These are phyloP conservation scores for Musa beccarii DNA, from an alignment of 176 grass and related monocot genomes.

Conservation along the genomic window DNA sequence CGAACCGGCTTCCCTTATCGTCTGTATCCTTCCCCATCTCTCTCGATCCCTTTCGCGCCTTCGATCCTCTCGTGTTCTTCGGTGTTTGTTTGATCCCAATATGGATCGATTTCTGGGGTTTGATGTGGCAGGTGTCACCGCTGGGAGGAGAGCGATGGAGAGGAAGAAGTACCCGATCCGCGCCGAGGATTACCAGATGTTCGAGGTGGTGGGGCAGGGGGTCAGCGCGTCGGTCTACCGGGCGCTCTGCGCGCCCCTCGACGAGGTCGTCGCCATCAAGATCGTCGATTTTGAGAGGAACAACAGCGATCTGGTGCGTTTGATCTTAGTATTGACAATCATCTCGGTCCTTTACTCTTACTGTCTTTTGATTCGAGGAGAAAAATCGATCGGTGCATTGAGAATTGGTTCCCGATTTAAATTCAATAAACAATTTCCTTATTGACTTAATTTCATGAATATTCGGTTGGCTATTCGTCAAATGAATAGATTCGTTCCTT, in stretches of 20 bases:
- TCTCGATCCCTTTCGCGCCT: background rate
- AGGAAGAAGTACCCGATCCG: constrained; percentile 76
- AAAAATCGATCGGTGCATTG: too few species aligned
- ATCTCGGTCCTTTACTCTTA: too few species aligned
- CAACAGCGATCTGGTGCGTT: constrained; percentile 77
- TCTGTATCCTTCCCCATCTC: too few species aligned
- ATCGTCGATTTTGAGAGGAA: constrained; percentile 85
- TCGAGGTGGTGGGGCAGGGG: constrained; percentile 81
- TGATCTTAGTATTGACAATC: too few species aligned
- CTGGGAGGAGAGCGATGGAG: constrained; percentile 17
- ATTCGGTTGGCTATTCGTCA: too few species aligned
- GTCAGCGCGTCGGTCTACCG: constrained; percentile 81
- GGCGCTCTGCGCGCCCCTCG: constrained; percentile 48
- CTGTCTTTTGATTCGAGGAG: too few species aligned
- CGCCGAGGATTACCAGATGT: constrained; percentile 77
- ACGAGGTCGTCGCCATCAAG: constrained; percentile 80
- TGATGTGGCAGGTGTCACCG: background rate
- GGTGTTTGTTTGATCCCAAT: background rate
- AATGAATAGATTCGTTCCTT: too few species aligned
- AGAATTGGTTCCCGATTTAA: too few species aligned
- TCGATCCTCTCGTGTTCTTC: too few species aligned
- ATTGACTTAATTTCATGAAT: background rate
- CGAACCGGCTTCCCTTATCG: background rate
- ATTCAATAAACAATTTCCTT: background rate
- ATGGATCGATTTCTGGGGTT: background rate